A percentile compares a stretch with the other conserved stretches of the same genome.
These are phyloP conservation scores for Byssoonygena ceratinophila DNA, from an alignment of 2,329 filamentous ascomycete species.

Conservation along the genomic window DNA sequence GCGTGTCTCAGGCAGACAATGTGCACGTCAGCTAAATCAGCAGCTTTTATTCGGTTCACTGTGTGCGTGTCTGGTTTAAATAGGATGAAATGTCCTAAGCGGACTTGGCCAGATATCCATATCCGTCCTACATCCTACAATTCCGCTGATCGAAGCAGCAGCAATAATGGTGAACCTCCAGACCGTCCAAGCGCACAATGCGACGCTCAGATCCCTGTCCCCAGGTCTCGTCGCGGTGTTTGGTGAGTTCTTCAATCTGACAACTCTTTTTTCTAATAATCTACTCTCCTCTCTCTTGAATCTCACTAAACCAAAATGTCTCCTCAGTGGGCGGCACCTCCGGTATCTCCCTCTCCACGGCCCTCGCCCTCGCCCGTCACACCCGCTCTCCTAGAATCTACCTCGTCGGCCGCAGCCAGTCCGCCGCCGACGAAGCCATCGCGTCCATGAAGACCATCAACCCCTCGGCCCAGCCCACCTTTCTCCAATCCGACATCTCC, in stretches of 20 bases:
- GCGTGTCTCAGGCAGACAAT: too few species aligned
- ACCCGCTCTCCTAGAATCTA: conserved; percentile 40
- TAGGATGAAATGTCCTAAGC: too few species aligned
- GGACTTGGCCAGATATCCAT: too few species aligned
- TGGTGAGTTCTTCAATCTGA: conserved; percentile 13
- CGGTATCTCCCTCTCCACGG: conserved; percentile 42
- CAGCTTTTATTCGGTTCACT: too few species aligned
- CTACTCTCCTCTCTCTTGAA: too few species aligned
- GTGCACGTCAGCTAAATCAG: too few species aligned
- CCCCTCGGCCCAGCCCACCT: conserved; percentile 20
- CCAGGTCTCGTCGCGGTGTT: conserved; percentile 18
- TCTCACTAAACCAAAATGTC: too few species aligned
- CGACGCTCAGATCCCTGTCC: conserved; percentile 16
- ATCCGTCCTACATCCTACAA: background rate
- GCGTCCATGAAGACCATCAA: conserved; percentile 27
- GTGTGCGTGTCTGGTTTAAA: too few species aligned
- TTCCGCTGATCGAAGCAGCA: background rate
- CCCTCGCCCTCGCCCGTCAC: conserved; percentile 39
- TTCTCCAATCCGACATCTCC: conserved; percentile 28
- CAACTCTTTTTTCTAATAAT: background rate
- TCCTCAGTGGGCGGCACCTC: conserved; percentile 40
- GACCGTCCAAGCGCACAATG: conserved; percentile 18
- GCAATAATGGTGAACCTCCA: conserved; percentile 18
- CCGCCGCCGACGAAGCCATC: conserved; percentile 36
- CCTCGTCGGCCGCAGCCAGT: conserved; percentile 38